Percentiles rank a stretch among this genome's conserved stretches.
Conservation (phyloP, 306 rosid species). For the Citrullus amarus region DNA sequence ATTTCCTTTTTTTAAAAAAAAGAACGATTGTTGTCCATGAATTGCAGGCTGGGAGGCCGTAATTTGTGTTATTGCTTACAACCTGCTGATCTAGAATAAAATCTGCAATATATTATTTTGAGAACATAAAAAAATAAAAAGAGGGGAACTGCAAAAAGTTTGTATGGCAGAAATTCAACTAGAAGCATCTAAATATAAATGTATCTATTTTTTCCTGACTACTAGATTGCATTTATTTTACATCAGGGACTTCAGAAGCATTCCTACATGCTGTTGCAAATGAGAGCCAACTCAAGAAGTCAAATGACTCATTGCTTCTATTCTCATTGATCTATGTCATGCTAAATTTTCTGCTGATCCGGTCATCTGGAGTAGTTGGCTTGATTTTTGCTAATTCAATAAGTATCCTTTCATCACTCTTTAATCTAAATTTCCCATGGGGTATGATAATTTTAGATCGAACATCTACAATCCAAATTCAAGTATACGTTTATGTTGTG, state of each 20-base stretch:
- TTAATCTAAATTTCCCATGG: background rate
- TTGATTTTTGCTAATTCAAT: conserved; percentile 75
- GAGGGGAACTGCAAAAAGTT: background rate
- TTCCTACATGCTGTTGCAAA: conserved; percentile 90
- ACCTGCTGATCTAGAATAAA: background rate
- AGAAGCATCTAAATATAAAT: background rate
- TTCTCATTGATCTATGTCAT: conserved; percentile 66
- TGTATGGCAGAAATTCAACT: background rate
- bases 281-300: conserved; percentile 65
- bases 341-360: conserved; percentile 61
- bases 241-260: conserved; percentile 87
- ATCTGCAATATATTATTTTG: background rate
- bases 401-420: conserved; percentile 55
- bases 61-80: background rate
- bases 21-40: background rate
- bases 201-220: conserved; percentile 1
- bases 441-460: background rate
- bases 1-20: background rate
- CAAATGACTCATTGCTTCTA: conserved; percentile 61
- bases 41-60: background rate
- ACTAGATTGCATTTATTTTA: background rate
- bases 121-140: too few relatives aligned
- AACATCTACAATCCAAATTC: background rate
- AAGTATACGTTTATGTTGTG: background rate
- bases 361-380: conserved; percentile 72